Base-by-base conservation (phyloP, 2,329 filamentous ascomycete species). In the Epichloe amarillans region DNA sequence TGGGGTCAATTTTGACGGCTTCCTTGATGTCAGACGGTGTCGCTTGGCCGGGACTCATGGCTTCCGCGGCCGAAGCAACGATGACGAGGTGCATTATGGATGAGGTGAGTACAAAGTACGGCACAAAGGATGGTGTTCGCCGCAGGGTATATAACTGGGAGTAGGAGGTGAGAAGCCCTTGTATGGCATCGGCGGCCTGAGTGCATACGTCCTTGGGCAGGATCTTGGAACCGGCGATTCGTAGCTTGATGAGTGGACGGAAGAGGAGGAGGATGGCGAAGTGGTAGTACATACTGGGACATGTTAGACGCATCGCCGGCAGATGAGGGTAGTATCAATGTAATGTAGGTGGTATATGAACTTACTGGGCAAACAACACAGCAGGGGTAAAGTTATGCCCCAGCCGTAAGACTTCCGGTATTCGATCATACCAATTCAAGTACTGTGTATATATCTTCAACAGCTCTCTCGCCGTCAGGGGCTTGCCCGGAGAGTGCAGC, bases 301-400 rank as follows among this genome's bases (percentile, higher is more conserved):
- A 8, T 4, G 46, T 47, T 33, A 52, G 33, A 42, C 12, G 41
- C 19, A n/a, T 39, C 36, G 17, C 40, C 10, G 6, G 14, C 2
- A 46, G 2, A 10, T 3, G 21, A 5, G 12, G 11, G 7, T 12
- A 19, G 6, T 19, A 23, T n/a, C 12, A 37, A 37, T 37, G 2
- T 8, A 3, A 2, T 2, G 12, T 36, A 33, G 23, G 6, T 11
- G 23, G 6, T 11, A 11, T 30, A 12, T 50, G 12, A 33, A 59
- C 84, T 72, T 70, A 88, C 84, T 88, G 84, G 38, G 84, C 76
- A 54, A 86, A 83, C 19, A 89, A 67, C 37, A 88, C 83, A 44
- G 86, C 81, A 11, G 85, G 84, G 3, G 84, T 83, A 49, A 85
- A 85, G 56, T 83, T 85, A 53, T 84, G 76, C 2, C 80, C 80